phyloP scores from a whole-genome alignment of 2,329 filamentous ascomycete genomes.

The Whalleya microplaca region DNA sequence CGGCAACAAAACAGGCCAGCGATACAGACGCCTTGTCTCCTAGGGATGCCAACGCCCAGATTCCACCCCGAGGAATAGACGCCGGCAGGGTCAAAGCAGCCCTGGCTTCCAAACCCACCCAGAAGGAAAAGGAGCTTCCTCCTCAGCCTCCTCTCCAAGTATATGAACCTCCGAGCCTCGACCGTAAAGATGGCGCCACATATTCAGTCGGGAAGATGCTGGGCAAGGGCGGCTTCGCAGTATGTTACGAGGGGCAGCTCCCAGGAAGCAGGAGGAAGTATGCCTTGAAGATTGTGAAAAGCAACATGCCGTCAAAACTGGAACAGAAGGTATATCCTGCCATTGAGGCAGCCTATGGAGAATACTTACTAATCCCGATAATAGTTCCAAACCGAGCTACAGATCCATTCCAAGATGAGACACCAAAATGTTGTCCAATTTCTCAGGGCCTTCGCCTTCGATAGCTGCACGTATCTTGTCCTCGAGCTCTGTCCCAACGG shows the following conservation, averaged over 20 bases:
- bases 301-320: slow-evolving; percentile 80
- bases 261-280: slow-evolving; percentile 68
- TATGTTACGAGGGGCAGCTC: slow-evolving; percentile 75
- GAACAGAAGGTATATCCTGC: slow-evolving; percentile 70
- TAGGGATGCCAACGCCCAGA: slow-evolving; percentile 65
- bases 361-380: slow-evolving; percentile 11
- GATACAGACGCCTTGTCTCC: slow-evolving; percentile 68
- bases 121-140: slow-evolving; percentile 68
- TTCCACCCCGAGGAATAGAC: slow-evolving; percentile 40
- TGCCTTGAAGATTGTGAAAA: slow-evolving; percentile 83
- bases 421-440: slow-evolving; percentile 97
- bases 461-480: slow-evolving; percentile 88
- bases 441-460: slow-evolving; percentile 88
- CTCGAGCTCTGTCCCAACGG: slow-evolving; percentile 94
- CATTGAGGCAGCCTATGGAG: background rate
- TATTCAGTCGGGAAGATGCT: slow-evolving; percentile 76
- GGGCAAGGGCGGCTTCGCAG: slow-evolving; percentile 81
- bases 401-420: slow-evolving; percentile 97
- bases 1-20: slow-evolving; percentile 53
- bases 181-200: slow-evolving; percentile 70
- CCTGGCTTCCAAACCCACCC: slow-evolving; percentile 37
- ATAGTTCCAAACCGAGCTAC: slow-evolving; percentile 79
- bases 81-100: slow-evolving; percentile 57
- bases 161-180: slow-evolving; percentile 65
- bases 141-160: slow-evolving; percentile 65